Conservation (phyloP, 106 monocot genomes). For the Chionographis japonica region DNA sequence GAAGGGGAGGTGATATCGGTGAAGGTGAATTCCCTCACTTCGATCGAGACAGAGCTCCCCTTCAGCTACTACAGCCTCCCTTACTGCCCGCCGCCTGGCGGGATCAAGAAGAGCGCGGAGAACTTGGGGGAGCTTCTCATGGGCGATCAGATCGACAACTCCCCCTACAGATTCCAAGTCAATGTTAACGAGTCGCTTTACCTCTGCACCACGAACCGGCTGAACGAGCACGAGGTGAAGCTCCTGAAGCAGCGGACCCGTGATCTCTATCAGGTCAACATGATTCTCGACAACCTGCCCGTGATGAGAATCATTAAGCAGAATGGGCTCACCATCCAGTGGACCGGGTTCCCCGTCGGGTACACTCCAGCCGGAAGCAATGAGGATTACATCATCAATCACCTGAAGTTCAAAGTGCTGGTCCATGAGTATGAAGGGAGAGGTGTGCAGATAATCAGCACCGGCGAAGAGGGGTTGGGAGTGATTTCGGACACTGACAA, state of each 20-base stretch:
- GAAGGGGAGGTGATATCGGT: constrained; percentile 17
- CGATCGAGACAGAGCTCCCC: constrained; percentile 55
- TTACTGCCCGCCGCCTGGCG: constrained; percentile 31
- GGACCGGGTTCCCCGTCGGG: constrained; percentile 59
- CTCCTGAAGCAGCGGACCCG: constrained; percentile 42
- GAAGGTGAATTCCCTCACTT: constrained; percentile 59
- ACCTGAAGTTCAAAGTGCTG: constrained; percentile 47
- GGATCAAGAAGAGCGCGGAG: constrained; percentile 49
- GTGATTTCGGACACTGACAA: constrained; percentile 32
- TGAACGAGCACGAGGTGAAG: constrained; percentile 45
- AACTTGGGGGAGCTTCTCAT: constrained; percentile 56
- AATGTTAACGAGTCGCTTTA: constrained; percentile 42
- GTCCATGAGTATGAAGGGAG: constrained; percentile 41
- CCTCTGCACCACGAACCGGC: constrained; percentile 39
- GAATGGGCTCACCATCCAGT: constrained; percentile 30
- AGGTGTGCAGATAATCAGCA: constrained; percentile 26
- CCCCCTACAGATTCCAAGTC: constrained; percentile 37
- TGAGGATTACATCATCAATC: constrained; percentile 47
- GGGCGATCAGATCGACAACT: constrained; percentile 62
- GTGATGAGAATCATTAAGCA: constrained; percentile 27
- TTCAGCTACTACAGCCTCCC: constrained; percentile 54
- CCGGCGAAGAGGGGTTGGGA: constrained; percentile 44
- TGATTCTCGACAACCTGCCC: constrained; percentile 65
- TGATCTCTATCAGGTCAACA: constrained; percentile 58
- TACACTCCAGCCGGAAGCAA: constrained; percentile 6